These are phyloP conservation scores for Parietaria judaica DNA, from an alignment of 306 rosid species.

Conservation along the genomic window DNA sequence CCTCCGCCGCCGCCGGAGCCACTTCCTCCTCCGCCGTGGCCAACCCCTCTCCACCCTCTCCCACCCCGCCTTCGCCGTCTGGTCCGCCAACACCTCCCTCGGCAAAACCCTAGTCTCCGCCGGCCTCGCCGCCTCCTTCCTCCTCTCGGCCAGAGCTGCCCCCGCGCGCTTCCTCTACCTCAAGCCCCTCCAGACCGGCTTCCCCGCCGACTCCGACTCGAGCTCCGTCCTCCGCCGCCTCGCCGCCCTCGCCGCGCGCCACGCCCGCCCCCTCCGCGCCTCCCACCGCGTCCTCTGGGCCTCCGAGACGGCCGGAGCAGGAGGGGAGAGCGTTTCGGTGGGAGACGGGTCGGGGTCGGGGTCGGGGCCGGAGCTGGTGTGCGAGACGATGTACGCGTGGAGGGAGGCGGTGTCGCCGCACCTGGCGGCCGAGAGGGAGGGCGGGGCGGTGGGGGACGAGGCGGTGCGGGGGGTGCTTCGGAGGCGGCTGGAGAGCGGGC, in stretches of 20 bases:
- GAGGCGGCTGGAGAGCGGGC: slow-evolving; percentile 36
- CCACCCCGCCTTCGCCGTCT: slow-evolving; percentile 66
- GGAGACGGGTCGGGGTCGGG: slow-evolving; percentile 12
- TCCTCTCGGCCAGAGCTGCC: slow-evolving; percentile 27
- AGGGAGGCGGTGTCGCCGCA: slow-evolving; percentile 80
- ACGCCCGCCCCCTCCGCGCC: slow-evolving; percentile 36
- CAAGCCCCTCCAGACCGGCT: slow-evolving; percentile 90
- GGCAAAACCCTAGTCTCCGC: slow-evolving; percentile 95
- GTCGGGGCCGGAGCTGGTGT: slow-evolving; percentile 29
- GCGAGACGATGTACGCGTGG: slow-evolving; percentile 91
- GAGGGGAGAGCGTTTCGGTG: slow-evolving; percentile 20
- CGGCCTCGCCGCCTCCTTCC: slow-evolving; percentile 64
- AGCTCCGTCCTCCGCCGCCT: slow-evolving; percentile 53
- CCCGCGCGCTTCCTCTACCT: slow-evolving; percentile 51
- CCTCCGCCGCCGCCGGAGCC: slow-evolving; percentile 21
- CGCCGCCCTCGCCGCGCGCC: slow-evolving; percentile 35
- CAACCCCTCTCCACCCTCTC: slow-evolving; percentile 30
- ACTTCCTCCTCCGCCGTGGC: background rate
- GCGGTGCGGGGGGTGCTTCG: slow-evolving; percentile 37
- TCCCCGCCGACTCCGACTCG: slow-evolving; percentile 82
- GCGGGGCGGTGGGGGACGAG: slow-evolving; percentile 43
- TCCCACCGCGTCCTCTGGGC: slow-evolving; percentile 46
- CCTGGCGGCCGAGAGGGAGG: slow-evolving; percentile 73
- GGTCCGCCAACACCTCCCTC: slow-evolving; percentile 86
- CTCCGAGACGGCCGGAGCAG: slow-evolving; percentile 27